Evolutionary conservation across 495 filamentous ascomycete species (phyloP), one percentile per base, ranked within the genome.

Genomic region (Chaetomium cochliodes): DNA sequence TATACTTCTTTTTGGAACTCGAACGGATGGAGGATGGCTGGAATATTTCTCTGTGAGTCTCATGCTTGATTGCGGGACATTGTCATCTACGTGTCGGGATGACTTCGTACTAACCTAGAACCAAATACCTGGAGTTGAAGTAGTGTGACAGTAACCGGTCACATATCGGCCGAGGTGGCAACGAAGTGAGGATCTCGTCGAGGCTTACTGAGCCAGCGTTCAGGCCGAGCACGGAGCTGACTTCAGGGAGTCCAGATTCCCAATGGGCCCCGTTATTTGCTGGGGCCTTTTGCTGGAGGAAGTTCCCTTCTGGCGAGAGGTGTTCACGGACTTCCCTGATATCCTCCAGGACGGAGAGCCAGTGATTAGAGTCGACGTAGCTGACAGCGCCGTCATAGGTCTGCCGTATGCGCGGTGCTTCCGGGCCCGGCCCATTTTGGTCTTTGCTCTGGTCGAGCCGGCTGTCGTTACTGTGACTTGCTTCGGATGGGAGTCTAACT

Each of bases 1-100:
- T 3, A 18, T 58, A 58, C 55, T 26, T 58, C 55, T 42, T 42
- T 58, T 26, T 58, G 55, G 22, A 58, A 58, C 39, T 58, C 39
- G 20, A 42, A 18, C 11, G 37, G 55, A 39, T 58, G 55, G 20
- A 58, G 4, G 9, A 58, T 26, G 55, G 26, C 53, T 37, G 39
- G 53, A 16, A 47, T 22, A 47, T 3, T n/a, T 6, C 9, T 12
- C 0, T 5, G 53, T 53, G 0, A 53, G 51, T 33, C 11, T n/a
- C 16, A 6, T 28, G 9, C 6, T 15, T 4, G 9, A 53, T 12
- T 0, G 18, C 7, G 9, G 33, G 33, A 8, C 5, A 9, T 37
- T 7, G 1, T 8, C 11, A 37, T 37, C 6, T 1, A 12, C 11
- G 5, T 37, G 3, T 37, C 6, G 3, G 8, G 33, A 37, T 37